Conservation (phyloP, 2,329 filamentous ascomycete genomes). For the Fusarium pseudograminearum region DNA sequence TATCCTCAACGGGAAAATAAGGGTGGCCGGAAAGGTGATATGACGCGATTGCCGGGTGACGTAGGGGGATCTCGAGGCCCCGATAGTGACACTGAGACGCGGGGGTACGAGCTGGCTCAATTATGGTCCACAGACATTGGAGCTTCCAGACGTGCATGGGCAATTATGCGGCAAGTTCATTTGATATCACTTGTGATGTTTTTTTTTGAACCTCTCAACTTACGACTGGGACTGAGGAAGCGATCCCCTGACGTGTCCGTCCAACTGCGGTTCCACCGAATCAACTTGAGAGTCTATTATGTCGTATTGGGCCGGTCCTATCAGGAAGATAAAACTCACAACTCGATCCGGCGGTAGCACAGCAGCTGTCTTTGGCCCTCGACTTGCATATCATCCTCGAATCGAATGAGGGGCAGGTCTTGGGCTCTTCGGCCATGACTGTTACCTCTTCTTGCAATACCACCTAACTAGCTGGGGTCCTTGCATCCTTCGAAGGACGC, state of each 20-base stretch:
- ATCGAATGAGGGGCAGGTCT: constrained; percentile 32
- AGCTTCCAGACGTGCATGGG: constrained; percentile 19
- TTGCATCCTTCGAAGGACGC: constrained; percentile 7
- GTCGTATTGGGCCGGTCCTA: not conserved
- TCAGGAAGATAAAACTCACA: constrained; percentile 18
- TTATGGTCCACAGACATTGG: constrained; percentile 13
- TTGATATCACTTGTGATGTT: constrained; percentile 17
- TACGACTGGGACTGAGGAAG: constrained; percentile 3
- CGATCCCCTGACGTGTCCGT: constrained; percentile 18
- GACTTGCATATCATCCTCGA: constrained; percentile 9
- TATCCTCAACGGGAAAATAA: constrained; percentile 26
- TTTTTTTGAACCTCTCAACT: constrained; percentile 22
- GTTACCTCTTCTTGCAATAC: constrained; percentile 22
- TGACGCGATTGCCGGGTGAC: constrained; percentile 44
- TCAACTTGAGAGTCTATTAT: constrained; percentile 13
- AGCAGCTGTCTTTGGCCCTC: constrained; percentile 17
- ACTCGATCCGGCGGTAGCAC: constrained; percentile 16
- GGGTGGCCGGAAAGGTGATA: constrained; percentile 30
- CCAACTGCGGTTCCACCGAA: constrained; percentile 12
- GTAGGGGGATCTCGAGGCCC: constrained; percentile 40
- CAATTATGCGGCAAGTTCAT: constrained; percentile 19
- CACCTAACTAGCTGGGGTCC: constrained; percentile 22
- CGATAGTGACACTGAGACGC: constrained; percentile 28
- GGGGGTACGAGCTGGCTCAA: constrained; percentile 26
- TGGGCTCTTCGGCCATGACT: constrained; percentile 30